Base-by-base conservation (phyloP, 2,329 filamentous ascomycete species). In the Fusarium sp. region DNA sequence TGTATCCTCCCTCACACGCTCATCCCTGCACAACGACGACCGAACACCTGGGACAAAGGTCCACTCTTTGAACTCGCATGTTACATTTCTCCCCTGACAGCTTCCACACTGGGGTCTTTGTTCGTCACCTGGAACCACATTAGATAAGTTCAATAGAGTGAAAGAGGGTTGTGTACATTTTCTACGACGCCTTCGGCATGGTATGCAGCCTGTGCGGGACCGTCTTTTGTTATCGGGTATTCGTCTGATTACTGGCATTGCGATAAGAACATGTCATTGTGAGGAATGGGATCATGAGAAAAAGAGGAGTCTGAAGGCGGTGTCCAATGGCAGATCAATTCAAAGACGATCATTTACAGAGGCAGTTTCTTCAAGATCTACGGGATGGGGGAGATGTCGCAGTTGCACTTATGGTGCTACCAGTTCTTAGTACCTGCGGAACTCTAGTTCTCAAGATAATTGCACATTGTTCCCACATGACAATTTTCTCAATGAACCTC, bases 41-140 rank as follows among this genome's bases (percentile, higher is more conserved):
- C 52, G 49, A 1, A 69, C 25, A 4, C 60, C 65, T 1, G 65
- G 34, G 7, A 68, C 65, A 49, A 68, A 68, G 39, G 65, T 68
- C 59, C 65, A 68, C 45, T 68, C 65, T 21, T 68, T 68, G 53
- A 69, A 68, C 23, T 68, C 65, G 48, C 65, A 68, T 6, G 59
- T 43, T 23, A 68, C 65, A 39, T 59, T 59, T 19, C 65, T 68
- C 7, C 46, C 65, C 26, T 69, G 52, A 25, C 65, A 68, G 25
- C 49, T 68, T 12, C 65, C 59, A 6, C 65, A 68, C 19, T 65
- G 66, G 37, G 65, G 65, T 23, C 65, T 65, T 39, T 59, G 66
- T 43, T 68, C 65, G 26, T 68, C 65, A 16, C 65, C 65, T 68
- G 26, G 21, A 7, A 2, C n/a, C 10, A 19, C 14, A 34, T 62